These are phyloP conservation scores for Venturia asperata DNA, from an alignment of 2,329 filamentous ascomycete genomes.

Conservation along the genomic window DNA sequence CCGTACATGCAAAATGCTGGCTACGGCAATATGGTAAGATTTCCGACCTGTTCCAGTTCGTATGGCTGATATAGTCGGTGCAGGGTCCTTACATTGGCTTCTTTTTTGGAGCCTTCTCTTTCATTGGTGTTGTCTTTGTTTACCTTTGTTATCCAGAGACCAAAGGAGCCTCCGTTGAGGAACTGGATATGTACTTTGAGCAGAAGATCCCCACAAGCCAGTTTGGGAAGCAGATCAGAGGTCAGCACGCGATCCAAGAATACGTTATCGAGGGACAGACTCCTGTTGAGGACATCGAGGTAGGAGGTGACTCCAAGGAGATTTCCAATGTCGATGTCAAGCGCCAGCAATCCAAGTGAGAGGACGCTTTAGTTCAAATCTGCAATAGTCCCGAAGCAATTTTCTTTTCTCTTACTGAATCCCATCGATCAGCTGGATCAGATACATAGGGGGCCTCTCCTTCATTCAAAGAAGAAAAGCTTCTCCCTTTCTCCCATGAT, in stretches of 20 bases:
- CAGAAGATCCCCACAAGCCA: slow-evolving; percentile 7
- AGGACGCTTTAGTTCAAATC: background rate
- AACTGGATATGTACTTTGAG: slow-evolving; percentile 14
- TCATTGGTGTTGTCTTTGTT: slow-evolving; percentile 10
- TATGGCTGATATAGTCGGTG: background rate
- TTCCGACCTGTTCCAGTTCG: background rate
- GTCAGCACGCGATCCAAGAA: slow-evolving; percentile 7
- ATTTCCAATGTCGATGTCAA: background rate
- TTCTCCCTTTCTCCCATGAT: slow-evolving; percentile 19
- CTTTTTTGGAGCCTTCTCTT: slow-evolving; percentile 12
- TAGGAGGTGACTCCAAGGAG: too few species aligned
- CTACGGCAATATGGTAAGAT: slow-evolving; percentile 12
- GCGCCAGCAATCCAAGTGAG: background rate
- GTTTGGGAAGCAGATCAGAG: slow-evolving; percentile 11
- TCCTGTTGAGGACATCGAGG: background rate
- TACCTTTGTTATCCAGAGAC: slow-evolving; percentile 13
- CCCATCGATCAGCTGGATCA: background rate
- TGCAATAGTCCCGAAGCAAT: background rate
- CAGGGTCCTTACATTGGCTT: slow-evolving; percentile 16
- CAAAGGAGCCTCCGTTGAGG: slow-evolving; percentile 12
- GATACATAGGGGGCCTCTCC: background rate
- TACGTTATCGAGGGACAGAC: background rate
- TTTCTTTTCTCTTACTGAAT: too few species aligned
- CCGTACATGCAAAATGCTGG: slow-evolving; percentile 15
- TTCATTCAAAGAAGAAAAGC: slow-evolving; percentile 11